Percentiles rank a stretch among this genome's conserved stretches.
phyloP scores from a whole-genome alignment of 805 yeast species.

The Starmera amethionina region DNA sequence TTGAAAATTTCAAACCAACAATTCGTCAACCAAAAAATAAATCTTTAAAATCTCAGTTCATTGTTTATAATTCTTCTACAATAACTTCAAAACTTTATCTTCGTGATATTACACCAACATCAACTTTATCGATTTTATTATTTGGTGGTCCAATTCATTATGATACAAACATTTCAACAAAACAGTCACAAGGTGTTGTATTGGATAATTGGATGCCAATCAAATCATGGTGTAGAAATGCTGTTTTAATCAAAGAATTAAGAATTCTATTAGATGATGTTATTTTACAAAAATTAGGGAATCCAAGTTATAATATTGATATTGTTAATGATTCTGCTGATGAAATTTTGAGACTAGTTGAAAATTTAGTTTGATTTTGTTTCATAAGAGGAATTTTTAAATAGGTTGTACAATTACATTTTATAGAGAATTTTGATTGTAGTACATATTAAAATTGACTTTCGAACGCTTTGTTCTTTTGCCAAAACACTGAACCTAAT shows the following conservation, averaged over 20 bases:
- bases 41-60: conserved; percentile 42
- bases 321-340: conserved; percentile 18
- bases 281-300: conserved; percentile 49
- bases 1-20: conserved; percentile 30
- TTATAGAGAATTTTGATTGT: too few species aligned
- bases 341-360: conserved; percentile 31
- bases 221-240: conserved; percentile 90
- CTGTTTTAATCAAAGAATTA: conserved; percentile 68
- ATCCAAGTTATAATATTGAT: conserved; percentile 27
- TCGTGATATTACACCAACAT: conserved; percentile 72
- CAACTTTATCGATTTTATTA: conserved; percentile 59
- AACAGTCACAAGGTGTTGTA: conserved; percentile 72
- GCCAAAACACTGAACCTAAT: too few species aligned
- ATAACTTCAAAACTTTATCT: conserved; percentile 61
- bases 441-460: too few species aligned
- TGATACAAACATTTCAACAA: conserved; percentile 35
- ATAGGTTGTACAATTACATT: too few species aligned
- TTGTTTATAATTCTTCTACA: conserved; percentile 51
- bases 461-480: too few species aligned
- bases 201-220: conserved; percentile 86
- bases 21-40: conserved; percentile 21
- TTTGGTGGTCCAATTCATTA: conserved; percentile 71
- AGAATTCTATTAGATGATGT: conserved; percentile 57
- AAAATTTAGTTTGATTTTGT: conserved; percentile 5
- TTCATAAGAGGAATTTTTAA: too few species aligned